These are phyloP conservation scores for Corymbia citriodora DNA, from an alignment of 441 rosid genomes.

Conservation along the genomic window DNA sequence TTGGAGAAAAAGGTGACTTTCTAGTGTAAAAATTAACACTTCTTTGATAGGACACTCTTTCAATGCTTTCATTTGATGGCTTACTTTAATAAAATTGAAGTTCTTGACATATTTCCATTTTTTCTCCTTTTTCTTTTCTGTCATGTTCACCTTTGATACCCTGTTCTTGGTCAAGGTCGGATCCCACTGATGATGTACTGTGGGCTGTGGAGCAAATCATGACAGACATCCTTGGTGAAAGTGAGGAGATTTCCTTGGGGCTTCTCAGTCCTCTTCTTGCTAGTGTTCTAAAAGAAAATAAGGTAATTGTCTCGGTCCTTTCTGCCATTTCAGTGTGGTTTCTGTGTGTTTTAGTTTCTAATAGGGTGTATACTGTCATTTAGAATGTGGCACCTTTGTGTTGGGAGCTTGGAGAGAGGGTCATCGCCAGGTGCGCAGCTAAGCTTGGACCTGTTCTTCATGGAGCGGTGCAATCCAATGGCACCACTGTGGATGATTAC, in stretches of 20 bases:
- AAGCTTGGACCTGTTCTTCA: constrained; percentile 55
- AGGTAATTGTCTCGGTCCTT: constrained; percentile 27
- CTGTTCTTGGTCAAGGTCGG: constrained; percentile 32
- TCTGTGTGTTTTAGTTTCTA: constrained; percentile 2
- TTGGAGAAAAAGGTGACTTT: neutral
- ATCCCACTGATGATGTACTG: constrained; percentile 46
- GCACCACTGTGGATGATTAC: constrained; percentile 44
- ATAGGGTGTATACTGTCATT: neutral
- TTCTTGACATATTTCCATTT: neutral
- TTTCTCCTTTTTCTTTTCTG: neutral
- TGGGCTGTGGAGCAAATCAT: constrained; percentile 65
- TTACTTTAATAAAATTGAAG: neutral
- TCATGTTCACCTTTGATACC: neutral
- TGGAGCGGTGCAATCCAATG: constrained; percentile 40
- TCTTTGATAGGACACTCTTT: neutral
- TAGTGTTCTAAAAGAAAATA: constrained; percentile 52
- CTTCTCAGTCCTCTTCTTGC: constrained; percentile 55
- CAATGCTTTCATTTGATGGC: neutral
- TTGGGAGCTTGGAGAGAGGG: constrained; percentile 58
- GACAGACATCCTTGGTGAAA: constrained; percentile 61
- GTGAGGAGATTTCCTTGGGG: constrained; percentile 46
- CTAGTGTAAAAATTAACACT: neutral
- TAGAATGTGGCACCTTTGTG: constrained; percentile 52
- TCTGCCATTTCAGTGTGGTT: neutral
- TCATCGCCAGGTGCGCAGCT: constrained; percentile 49